phyloP scores from a whole-genome alignment of 2,329 filamentous ascomycete genomes.

The Aspergillus caelatus region DNA sequence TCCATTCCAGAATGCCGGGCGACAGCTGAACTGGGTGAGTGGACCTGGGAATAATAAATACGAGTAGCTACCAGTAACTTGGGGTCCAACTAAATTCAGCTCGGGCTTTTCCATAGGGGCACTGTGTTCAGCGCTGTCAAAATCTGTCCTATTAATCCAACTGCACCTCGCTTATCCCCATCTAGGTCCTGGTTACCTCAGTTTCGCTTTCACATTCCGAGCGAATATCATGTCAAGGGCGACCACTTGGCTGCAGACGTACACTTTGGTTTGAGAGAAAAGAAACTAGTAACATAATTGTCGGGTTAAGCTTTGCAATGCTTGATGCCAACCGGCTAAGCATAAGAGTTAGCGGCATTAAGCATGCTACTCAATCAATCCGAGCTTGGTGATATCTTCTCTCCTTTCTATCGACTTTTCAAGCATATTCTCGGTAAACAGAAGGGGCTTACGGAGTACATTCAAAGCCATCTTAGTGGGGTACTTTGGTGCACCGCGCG shows the following conservation, averaged over 20 bases:
- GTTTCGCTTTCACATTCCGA: constrained; percentile 21
- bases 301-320: background rate
- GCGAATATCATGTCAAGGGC: constrained; percentile 6
- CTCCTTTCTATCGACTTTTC: background rate
- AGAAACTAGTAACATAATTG: too few relatives aligned
- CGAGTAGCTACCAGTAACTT: too few relatives aligned
- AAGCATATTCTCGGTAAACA: background rate
- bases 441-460: background rate
- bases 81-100: too few relatives aligned
- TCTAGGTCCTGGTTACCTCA: constrained; percentile 4
- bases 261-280: constrained; percentile 1
- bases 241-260: constrained; percentile 5
- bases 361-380: background rate
- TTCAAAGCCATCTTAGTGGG: background rate
- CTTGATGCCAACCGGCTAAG: background rate
- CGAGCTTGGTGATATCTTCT: background rate
- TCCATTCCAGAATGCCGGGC: too few relatives aligned
- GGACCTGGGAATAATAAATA: too few relatives aligned
- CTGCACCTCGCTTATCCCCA: background rate
- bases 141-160: too few relatives aligned
- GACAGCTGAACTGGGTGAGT: too few relatives aligned
- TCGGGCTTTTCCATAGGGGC: too few relatives aligned
- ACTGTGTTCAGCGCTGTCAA: too few relatives aligned
- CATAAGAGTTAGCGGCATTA: background rate
- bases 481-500: background rate